phyloP scores from a whole-genome alignment of 352 stramenopile species.

The Globisporangium orthogonon region DNA sequence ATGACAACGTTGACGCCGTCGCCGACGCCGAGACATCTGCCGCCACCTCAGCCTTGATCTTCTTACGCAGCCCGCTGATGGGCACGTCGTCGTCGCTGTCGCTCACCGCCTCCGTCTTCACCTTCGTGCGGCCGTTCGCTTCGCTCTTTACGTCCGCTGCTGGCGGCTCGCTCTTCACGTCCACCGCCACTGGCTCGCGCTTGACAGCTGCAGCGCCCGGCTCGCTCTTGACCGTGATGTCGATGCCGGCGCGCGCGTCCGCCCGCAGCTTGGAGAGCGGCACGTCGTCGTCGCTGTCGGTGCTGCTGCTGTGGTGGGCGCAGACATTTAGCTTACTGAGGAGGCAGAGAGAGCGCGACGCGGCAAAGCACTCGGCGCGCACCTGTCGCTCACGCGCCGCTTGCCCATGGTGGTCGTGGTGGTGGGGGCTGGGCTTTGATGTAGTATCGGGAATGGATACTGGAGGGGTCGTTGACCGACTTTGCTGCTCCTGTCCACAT shows the following conservation, averaged over 20 bases:
- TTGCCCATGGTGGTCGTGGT: conserved; percentile 5
- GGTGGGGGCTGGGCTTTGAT: background rate
- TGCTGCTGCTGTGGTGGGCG: conserved; percentile 26
- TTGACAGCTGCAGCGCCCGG: background rate
- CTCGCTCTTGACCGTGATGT: conserved; percentile 18
- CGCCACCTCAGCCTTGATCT: conserved; percentile 44
- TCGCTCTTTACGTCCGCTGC: conserved; percentile 17
- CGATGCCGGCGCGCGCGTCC: conserved; percentile 16
- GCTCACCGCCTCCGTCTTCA: conserved; percentile 33
- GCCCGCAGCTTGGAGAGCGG: conserved; percentile 62
- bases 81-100: conserved; percentile 73
- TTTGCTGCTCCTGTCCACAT: background rate
- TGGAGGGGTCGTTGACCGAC: background rate
- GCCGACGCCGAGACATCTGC: background rate
- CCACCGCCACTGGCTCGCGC: conserved; percentile 13
- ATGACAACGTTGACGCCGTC: background rate
- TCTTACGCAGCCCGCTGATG: conserved; percentile 61
- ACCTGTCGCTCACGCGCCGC: conserved; percentile 41
- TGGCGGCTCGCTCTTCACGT: conserved; percentile 1
- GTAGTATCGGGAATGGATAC: background rate
- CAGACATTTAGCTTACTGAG: too few relatives aligned
- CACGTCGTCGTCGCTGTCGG: conserved; percentile 76
- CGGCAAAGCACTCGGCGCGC: background rate
- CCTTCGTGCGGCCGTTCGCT: conserved; percentile 2
- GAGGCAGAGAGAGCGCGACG: too few relatives aligned